Conservation (phyloP, 2,329 filamentous ascomycete species). For the Tolypocladium amazonense region DNA sequence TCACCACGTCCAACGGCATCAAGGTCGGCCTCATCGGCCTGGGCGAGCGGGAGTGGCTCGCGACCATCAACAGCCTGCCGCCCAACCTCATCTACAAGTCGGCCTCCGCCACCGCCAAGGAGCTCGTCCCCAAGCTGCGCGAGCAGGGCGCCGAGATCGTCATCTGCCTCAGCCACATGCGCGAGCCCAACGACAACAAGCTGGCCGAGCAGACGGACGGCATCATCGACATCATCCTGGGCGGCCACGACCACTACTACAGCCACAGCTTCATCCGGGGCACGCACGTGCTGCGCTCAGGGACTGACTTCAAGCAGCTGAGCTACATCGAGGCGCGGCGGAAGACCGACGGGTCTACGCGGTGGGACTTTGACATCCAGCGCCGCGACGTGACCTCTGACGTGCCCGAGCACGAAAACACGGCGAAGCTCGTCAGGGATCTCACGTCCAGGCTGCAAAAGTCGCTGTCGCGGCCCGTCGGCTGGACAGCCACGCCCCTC, state of each 20-base stretch:
- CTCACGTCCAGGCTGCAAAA: constrained; percentile 64
- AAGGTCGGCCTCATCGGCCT: constrained; percentile 80
- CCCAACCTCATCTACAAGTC: constrained; percentile 75
- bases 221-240: constrained; percentile 73
- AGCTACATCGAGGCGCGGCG: constrained; percentile 75
- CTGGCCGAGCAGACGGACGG: constrained; percentile 65
- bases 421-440: constrained; percentile 51
- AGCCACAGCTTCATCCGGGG: constrained; percentile 66
- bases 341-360: constrained; percentile 28
- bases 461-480: constrained; percentile 72
- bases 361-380: constrained; percentile 72
- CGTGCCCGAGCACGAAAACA: constrained; percentile 52
- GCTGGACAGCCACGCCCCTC: constrained; percentile 71
- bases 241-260: constrained; percentile 88
- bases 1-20: constrained; percentile 72
- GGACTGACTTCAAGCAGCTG: constrained; percentile 85
- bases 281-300: constrained; percentile 75
- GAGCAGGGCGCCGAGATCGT: constrained; percentile 73
- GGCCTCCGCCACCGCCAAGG: constrained; percentile 62
- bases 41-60: constrained; percentile 81
- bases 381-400: constrained; percentile 62
- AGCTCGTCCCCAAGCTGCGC: constrained; percentile 63
- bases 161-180: constrained; percentile 73
- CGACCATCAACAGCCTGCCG: constrained; percentile 77
- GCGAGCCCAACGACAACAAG: constrained; percentile 84